Evolutionary conservation across 1,284 basidiomycete genomes (phyloP).

Genomic region (Blastosporella zonata): DNA sequence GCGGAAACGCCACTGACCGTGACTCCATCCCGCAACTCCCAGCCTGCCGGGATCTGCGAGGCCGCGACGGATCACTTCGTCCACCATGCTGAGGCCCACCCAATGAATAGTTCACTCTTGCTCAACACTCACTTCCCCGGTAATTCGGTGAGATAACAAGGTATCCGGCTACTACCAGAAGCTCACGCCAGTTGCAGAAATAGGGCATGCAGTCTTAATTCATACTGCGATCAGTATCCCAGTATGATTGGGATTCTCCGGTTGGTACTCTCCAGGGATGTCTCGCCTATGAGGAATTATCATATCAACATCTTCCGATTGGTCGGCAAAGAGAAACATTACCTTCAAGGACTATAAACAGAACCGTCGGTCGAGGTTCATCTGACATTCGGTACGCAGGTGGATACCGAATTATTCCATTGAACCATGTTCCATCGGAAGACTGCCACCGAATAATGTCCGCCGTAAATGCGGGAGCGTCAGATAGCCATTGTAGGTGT

Average conservation of each 20-base stretch:
- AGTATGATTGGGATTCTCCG: background rate
- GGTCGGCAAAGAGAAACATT: background rate
- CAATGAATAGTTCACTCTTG: constrained; percentile 17
- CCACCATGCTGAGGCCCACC: constrained; percentile 32
- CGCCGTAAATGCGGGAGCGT: constrained; percentile 24
- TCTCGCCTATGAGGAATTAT: constrained; percentile 22
- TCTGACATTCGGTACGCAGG: constrained; percentile 20
- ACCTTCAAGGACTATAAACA: constrained; percentile 32
- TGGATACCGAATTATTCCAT: constrained; percentile 29
- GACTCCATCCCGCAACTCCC: constrained; percentile 33
- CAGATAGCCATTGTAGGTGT: constrained; percentile 29
- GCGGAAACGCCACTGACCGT: constrained; percentile 21
- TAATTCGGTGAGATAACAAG: constrained; percentile 33
- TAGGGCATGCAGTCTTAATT: constrained; percentile 33
- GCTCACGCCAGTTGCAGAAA: constrained; percentile 33
- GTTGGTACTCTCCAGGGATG: constrained; percentile 24
- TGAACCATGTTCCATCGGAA: constrained; percentile 26
- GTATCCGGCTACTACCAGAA: constrained; percentile 30
- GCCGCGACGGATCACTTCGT: constrained; percentile 28
- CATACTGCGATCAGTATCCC: background rate
- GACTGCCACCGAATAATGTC: constrained; percentile 27
- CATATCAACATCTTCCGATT: background rate
- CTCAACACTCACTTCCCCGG: constrained; percentile 26
- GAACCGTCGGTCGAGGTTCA: constrained; percentile 24
- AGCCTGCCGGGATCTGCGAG: constrained; percentile 27